Percentiles rank a stretch among this genome's conserved stretches.
These are phyloP conservation scores for Monilinia vaccinii-corymbosi DNA, from an alignment of 2,329 filamentous ascomycete species.

Conservation along the genomic window DNA sequence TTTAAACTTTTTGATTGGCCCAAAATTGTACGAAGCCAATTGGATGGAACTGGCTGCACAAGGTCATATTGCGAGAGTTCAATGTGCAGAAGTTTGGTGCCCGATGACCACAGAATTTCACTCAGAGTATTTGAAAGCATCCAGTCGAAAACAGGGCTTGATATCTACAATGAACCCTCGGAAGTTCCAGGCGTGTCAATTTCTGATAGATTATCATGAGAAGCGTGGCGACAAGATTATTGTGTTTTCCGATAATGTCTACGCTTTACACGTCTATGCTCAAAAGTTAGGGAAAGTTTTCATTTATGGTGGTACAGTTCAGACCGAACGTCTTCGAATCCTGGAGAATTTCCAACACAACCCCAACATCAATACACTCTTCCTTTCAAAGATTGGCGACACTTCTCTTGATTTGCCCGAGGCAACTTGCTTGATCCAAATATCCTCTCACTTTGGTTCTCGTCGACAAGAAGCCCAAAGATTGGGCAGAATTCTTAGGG, in stretches of 20 bases:
- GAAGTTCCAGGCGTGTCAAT: slow-evolving; percentile 96
- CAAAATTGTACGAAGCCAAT: slow-evolving; percentile 96
- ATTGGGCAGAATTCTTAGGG: slow-evolving; percentile 83
- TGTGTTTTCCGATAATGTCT: slow-evolving; percentile 96
- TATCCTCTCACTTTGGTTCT: slow-evolving; percentile 94
- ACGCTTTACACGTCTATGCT: slow-evolving; percentile 79
- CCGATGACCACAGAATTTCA: slow-evolving; percentile 99
- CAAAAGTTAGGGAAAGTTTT: slow-evolving; percentile 76
- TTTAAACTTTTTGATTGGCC: slow-evolving; percentile 93
- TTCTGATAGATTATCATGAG: slow-evolving; percentile 97
- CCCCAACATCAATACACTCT: slow-evolving; percentile 80
- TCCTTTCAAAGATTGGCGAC: slow-evolving; percentile 95
- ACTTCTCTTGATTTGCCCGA: slow-evolving; percentile 96
- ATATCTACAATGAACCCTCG: slow-evolving; percentile 96
- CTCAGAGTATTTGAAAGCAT: slow-evolving; percentile 74
- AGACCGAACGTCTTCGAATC: slow-evolving; percentile 82
- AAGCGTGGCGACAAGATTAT: slow-evolving; percentile 94
- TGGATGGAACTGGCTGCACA: slow-evolving; percentile 98
- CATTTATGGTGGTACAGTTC: slow-evolving; percentile 73
- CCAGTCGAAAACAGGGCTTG: slow-evolving; percentile 55
- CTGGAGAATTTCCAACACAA: slow-evolving; percentile 95
- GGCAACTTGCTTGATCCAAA: slow-evolving; percentile 93
- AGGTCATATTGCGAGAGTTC: slow-evolving; percentile 92
- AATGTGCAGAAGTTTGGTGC: slow-evolving; percentile 98
- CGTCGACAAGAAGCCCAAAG: slow-evolving; percentile 94